Conservation (phyloP, 2,329 filamentous ascomycete genomes). For the Paracoccidioides brasiliensis region DNA sequence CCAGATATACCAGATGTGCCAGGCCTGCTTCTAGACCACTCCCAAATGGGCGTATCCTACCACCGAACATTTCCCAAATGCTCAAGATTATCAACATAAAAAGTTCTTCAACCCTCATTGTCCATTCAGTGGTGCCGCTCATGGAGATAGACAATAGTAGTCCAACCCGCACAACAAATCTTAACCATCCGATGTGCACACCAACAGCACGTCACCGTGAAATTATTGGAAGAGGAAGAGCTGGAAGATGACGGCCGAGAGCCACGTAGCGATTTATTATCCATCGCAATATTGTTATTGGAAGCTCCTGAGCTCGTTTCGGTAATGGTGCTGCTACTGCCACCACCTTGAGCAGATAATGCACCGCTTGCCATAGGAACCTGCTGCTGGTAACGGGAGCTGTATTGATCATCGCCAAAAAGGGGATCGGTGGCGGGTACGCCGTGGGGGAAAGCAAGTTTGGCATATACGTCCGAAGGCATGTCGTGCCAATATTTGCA, state of each 20-base stretch:
- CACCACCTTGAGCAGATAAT: neutral
- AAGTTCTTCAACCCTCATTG: neutral
- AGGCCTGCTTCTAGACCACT: no score
- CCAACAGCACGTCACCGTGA: slow-evolving; percentile 54
- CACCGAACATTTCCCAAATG: neutral
- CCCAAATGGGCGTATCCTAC: no score
- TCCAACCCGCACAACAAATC: slow-evolving; percentile 55
- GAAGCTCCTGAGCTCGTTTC: neutral
- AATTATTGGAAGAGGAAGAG: slow-evolving; percentile 29
- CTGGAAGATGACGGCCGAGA: neutral
- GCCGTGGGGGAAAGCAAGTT: slow-evolving; percentile 19
- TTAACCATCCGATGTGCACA: slow-evolving; percentile 59
- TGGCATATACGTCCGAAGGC: slow-evolving; percentile 27
- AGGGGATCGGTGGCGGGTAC: neutral
- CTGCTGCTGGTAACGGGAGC: neutral
- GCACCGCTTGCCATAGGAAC: neutral
- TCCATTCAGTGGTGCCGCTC: slow-evolving; percentile 37
- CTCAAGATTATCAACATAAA: neutral
- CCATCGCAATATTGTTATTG: neutral
- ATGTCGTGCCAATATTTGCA: slow-evolving; percentile 34
- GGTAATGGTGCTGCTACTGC: neutral
- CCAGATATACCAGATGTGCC: no score
- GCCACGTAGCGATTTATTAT: slow-evolving; percentile 7
- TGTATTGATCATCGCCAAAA: neutral
- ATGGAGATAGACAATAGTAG: slow-evolving; percentile 52